Percentiles rank a stretch among this genome's conserved stretches.
Conservation (phyloP, 495 filamentous ascomycete genomes). For the Copromyces sp. region DNA sequence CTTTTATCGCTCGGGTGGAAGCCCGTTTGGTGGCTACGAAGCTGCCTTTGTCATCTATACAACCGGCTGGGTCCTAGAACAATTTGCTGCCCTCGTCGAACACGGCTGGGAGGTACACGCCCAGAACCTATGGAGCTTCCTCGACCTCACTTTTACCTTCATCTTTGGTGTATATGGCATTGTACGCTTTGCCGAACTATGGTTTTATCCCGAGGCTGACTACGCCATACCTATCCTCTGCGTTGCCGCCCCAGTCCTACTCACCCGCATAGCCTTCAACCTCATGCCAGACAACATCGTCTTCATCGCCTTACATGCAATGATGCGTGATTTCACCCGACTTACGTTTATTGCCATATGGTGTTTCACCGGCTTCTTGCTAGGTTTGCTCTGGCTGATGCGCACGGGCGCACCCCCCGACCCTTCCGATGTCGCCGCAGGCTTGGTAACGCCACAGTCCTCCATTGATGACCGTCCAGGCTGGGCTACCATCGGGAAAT, state of each 20-base stretch:
- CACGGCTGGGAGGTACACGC: slow-evolving; percentile 60
- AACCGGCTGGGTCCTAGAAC: slow-evolving; percentile 51
- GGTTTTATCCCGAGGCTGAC: slow-evolving; percentile 25
- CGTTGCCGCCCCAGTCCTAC: slow-evolving; percentile 49
- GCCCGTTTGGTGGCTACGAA: slow-evolving; percentile 36
- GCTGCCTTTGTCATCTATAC: slow-evolving; percentile 46
- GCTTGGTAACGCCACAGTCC: slow-evolving; percentile 18
- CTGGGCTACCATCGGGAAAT: slow-evolving; percentile 49
- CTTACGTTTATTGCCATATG: slow-evolving; percentile 51
- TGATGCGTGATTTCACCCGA: slow-evolving; percentile 56
- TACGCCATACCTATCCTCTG: slow-evolving; percentile 49
- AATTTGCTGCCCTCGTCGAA: slow-evolving; percentile 54
- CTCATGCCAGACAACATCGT: slow-evolving; percentile 59
- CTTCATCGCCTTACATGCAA: slow-evolving; percentile 53
- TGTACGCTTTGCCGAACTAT: slow-evolving; percentile 41
- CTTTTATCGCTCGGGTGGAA: slow-evolving; percentile 31
- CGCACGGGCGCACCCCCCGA: slow-evolving; percentile 2
- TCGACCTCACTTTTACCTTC: slow-evolving; percentile 49
- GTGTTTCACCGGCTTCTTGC: slow-evolving; percentile 55
- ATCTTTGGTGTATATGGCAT: slow-evolving; percentile 47
- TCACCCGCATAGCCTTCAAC: slow-evolving; percentile 55
- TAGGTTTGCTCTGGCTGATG: slow-evolving; percentile 51
- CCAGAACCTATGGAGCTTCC: slow-evolving; percentile 58
- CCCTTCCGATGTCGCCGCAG: slow-evolving; percentile 2
- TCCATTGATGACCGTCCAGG: slow-evolving; percentile 16